phyloP scores from a whole-genome alignment of 2,329 filamentous ascomycete species.

The Monosporascus sp. region DNA sequence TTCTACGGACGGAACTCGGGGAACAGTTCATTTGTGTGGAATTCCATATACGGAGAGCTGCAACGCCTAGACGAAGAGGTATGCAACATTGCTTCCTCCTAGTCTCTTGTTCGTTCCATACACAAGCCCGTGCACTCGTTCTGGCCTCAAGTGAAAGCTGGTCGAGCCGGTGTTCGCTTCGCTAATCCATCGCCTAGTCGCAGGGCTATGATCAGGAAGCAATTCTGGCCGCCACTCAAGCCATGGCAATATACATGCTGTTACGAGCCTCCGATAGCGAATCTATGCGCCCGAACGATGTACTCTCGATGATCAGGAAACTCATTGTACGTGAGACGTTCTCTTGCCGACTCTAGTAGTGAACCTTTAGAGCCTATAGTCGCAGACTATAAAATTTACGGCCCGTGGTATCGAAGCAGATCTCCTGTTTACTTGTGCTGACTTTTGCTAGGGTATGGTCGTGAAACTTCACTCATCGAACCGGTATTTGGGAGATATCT shows the following conservation, averaged over 20 bases:
- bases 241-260: constrained; percentile 12
- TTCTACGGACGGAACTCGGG: constrained; percentile 13
- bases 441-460: no score
- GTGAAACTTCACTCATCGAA: no score
- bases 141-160: no score
- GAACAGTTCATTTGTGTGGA: constrained; percentile 19
- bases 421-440: not conserved
- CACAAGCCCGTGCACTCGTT: no score
- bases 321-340: no score
- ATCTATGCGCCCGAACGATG: constrained; percentile 7
- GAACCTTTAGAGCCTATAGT: no score
- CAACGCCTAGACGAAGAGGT: constrained; percentile 12
- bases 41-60: constrained; percentile 17
- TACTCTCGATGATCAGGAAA: constrained; percentile 3
- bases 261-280: constrained; percentile 15
- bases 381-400: no score
- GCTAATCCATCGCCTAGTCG: not conserved
- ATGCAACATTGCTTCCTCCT: constrained; percentile 3
- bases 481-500: no score
- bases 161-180: no score
- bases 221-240: constrained; percentile 7
- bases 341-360: constrained; percentile 1
- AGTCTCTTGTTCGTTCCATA: not conserved
- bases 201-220: not conserved
- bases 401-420: not conserved